Percentiles rank a stretch among this genome's conserved stretches.
Evolutionary conservation across 257 asterid species (phyloP).

Genomic region (Catharanthus roseus): DNA sequence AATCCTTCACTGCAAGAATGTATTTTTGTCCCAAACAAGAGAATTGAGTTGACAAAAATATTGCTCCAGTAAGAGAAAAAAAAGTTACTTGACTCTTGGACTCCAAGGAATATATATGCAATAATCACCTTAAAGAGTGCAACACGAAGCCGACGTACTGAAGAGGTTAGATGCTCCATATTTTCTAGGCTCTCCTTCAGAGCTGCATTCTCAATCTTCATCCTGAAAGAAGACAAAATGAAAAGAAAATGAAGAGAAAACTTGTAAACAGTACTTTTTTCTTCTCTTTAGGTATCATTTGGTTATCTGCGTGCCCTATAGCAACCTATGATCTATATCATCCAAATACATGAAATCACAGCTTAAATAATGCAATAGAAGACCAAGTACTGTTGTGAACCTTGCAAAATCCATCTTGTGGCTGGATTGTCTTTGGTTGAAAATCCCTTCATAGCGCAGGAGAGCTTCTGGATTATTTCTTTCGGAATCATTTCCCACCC

Average conservation of each 20-base stretch:
- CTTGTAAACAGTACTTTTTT: background rate
- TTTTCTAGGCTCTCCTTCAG: constrained; percentile 87
- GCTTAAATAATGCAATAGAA: background rate
- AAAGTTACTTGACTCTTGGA: too few relatives aligned
- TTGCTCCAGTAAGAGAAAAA: too few relatives aligned
- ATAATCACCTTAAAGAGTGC: constrained; percentile 63
- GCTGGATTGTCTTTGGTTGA: constrained; percentile 29
- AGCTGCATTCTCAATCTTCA: constrained; percentile 92
- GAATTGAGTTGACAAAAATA: background rate
- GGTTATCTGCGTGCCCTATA: background rate
- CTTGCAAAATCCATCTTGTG: constrained; percentile 62
- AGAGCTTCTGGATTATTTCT: constrained; percentile 37
- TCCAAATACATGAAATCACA: background rate
- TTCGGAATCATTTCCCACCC: constrained; percentile 58
- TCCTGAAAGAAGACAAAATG: constrained; percentile 40
- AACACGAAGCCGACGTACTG: constrained; percentile 63
- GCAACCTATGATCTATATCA: background rate
- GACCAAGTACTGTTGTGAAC: constrained; percentile 24
- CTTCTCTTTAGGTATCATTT: background rate
- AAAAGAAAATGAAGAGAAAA: constrained; percentile 3
- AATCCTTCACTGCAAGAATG: background rate
- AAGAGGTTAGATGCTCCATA: constrained; percentile 85
- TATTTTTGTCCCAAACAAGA: background rate
- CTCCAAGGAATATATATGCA: too few relatives aligned
- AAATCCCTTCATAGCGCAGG: constrained; percentile 29